Evolutionary conservation across 1,284 basidiomycete genomes (phyloP), one percentile per base, ranked within the genome.

Genomic region (Moniliella sp.): DNA sequence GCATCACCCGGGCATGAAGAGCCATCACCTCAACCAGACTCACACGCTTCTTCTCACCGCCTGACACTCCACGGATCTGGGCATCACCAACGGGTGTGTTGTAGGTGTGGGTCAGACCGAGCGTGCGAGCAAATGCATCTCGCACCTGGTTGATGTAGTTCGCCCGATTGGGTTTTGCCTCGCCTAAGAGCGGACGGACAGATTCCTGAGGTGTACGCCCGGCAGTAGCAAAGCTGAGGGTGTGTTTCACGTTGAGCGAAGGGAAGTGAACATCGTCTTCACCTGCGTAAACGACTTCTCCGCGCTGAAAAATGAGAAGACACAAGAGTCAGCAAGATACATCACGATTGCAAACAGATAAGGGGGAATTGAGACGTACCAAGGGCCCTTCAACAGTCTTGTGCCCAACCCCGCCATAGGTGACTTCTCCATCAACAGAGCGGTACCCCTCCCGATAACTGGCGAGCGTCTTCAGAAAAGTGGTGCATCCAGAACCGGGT

Each of bases 31-130:
- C 52, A 17, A 42, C 50, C 13, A 52, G 44, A 27, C 35, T 41
- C 18, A 52, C 51, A 19, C 51, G 41, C 39, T 52, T 55, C 14
- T 43, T 35, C 35, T 63, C 61, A 30, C 71, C 71, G 39, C 70
- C 71, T 5, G 44, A 48, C 10, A 52, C 44, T 48, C 5, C n/a
- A n/a, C 51, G 45, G 15, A 52, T 34, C 9, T 38, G 33, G 15
- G 46, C 40, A 35, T 50, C 45, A 16, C 51, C 51, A 33, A 70
- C 69, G 25, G 40, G 34, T 26, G 51, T 55, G 38, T 52, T 45
- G 42, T 44, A 50, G 8, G 51, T 55, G 28, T 55, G 50, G 1
- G 42, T 36, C 17, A 51, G 39, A 25, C 47, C 49, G 5, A 55
- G 44, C 25, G 49, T 43, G 11, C 49, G 50, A 13, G 42, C 47